Evolutionary conservation across 108 stramenopile genomes (phyloP).

Genomic region (Fragilaria radians): DNA sequence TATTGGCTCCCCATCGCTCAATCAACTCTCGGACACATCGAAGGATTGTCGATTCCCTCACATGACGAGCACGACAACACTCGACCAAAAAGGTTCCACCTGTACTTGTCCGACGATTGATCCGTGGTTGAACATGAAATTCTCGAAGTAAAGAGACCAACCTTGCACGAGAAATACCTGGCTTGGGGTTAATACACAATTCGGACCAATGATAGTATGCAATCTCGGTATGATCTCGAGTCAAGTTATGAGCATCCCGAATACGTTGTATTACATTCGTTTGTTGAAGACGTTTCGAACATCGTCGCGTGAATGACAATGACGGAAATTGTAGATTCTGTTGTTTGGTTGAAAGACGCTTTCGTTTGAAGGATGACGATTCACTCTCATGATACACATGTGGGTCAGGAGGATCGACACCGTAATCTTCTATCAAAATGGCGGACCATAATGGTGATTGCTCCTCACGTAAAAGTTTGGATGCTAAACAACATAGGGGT

Average conservation of each 20-base stretch:
- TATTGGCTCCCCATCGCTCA: conserved; percentile 50
- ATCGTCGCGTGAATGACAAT: no score
- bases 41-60: conserved; percentile 45
- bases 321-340: no score
- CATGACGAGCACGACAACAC: conserved; percentile 59
- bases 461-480: conserved; percentile 19
- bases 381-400: no score
- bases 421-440: conserved; percentile 42
- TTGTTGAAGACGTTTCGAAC: conserved; percentile 35
- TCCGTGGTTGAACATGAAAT: conserved; percentile 58
- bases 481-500: conserved; percentile 19
- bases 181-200: conserved; percentile 19
- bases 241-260: conserved; percentile 32
- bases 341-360: background rate
- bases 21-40: conserved; percentile 66
- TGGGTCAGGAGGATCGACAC: no score
- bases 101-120: conserved; percentile 53
- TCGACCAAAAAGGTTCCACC: conserved; percentile 81
- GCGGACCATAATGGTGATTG: conserved; percentile 29
- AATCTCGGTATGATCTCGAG: conserved; percentile 47
- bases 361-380: no score
- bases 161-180: conserved; percentile 32
- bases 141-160: conserved; percentile 45
- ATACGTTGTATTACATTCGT: conserved; percentile 31
- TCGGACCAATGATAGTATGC: conserved; percentile 41